These are phyloP conservation scores for Alternaria arbusti DNA, from an alignment of 2,329 filamentous ascomycete species.

Conservation along the genomic window DNA sequence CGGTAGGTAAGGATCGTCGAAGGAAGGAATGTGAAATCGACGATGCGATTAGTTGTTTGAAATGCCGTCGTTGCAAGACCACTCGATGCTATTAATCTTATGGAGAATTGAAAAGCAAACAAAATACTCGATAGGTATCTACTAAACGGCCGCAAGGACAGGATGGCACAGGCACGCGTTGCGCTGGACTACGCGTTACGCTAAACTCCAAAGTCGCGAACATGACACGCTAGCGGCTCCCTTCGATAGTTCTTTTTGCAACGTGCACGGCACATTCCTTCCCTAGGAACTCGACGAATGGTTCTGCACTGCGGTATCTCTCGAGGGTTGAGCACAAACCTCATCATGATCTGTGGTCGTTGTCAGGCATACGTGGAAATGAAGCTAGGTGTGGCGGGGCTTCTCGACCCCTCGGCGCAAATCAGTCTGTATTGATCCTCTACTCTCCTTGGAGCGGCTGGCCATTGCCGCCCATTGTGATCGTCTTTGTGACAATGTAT, in stretches of 20 bases:
- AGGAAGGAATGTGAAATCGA: not conserved
- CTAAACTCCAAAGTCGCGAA: not conserved
- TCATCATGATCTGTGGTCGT: not conserved
- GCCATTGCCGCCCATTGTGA: conserved; percentile 67
- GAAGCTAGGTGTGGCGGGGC: not conserved
- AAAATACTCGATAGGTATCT: not conserved
- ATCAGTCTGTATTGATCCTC: not conserved
- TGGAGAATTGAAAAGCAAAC: not conserved
- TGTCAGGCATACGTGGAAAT: not conserved
- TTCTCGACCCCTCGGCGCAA: not conserved
- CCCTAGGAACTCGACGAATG: not conserved
- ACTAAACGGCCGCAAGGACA: not conserved
- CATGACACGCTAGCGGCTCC: not conserved
- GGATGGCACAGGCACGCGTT: not conserved
- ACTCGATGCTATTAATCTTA: not conserved
- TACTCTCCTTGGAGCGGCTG: conserved; percentile 58
- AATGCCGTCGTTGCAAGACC: not conserved
- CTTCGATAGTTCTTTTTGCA: not conserved
- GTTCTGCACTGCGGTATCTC: not conserved
- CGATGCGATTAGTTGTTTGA: not conserved
- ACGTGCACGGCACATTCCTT: not conserved
- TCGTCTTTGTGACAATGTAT: conserved; percentile 56
- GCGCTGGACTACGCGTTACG: not conserved
- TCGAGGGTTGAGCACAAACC: not conserved
- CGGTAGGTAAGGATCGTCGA: not conserved